Evolutionary conservation across 352 stramenopile species (phyloP).

Genomic region (Globisporangium yorkense): DNA sequence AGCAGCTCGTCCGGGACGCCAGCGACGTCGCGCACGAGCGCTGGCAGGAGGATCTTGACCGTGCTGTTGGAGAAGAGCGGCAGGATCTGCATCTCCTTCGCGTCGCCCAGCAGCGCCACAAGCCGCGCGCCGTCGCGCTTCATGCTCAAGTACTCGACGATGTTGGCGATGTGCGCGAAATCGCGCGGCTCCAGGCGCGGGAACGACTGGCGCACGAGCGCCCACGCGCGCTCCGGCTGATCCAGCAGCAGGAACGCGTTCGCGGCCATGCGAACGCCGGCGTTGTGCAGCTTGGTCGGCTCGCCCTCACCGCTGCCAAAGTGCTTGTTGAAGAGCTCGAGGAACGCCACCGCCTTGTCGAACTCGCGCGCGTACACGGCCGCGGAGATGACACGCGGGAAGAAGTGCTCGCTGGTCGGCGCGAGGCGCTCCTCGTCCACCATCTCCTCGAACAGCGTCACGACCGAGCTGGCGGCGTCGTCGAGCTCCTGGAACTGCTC

Average conservation of each 20-base stretch:
- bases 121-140: constrained; percentile 29
- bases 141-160: constrained; percentile 40
- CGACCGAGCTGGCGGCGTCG: constrained; percentile 23
- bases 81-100: constrained; percentile 24
- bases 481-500: constrained; percentile 36
- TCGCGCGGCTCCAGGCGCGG: constrained; percentile 18
- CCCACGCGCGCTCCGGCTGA: constrained; percentile 32
- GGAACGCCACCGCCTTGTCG: constrained; percentile 31
- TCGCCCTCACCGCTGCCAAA: not conserved
- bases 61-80: constrained; percentile 23
- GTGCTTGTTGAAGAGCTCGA: constrained; percentile 30
- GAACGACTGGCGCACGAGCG: constrained; percentile 28
- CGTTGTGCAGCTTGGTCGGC: constrained; percentile 22
- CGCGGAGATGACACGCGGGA: constrained; percentile 46
- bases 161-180: constrained; percentile 26
- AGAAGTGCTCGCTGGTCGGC: constrained; percentile 25
- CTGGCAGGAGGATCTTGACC: constrained; percentile 32
- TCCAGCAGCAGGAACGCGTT: constrained; percentile 52
- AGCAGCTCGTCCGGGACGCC: constrained; percentile 33
- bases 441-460: constrained; percentile 64
- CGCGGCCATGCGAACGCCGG: constrained; percentile 39
- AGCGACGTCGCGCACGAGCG: constrained; percentile 27
- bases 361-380: constrained; percentile 47
- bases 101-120: constrained; percentile 25
- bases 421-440: constrained; percentile 36